Evolutionary conservation across 495 filamentous ascomycete species (phyloP), one percentile per base, ranked within the genome.

Genomic region (Aspergillus nanangensis): DNA sequence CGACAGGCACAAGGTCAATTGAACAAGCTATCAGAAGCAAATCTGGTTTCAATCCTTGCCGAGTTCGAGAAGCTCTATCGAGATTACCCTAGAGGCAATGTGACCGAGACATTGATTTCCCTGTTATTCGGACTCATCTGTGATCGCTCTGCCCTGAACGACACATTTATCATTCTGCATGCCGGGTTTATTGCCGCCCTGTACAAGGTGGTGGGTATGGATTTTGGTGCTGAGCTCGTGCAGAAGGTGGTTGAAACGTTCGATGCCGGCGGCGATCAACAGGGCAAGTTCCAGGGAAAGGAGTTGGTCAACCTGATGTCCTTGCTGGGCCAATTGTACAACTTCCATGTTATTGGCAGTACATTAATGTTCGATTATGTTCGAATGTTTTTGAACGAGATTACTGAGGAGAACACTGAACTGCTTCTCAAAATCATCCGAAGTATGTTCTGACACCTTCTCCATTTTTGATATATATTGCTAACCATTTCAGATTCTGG

Each of bases 11-110:
- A 96, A 52, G 93, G 93, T 61, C 74, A 93, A 8, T 73, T 97
- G 48, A 98, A 98, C 69, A 85, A 91, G 56, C 67, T 98, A 33
- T 95, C 94, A 1, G 91, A 96, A 59, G 81, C 89, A 3, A 96
- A 89, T 54, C 60, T 97, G 50, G 61, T 93, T 5, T 79, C 85
- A 11, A 92, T 96, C 39, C 67, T 96, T 5, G 69, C 73, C 3
- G 88, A 94, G 23, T 72, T 95, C 15, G 88, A 93, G 61, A 78
- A 84, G 51, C 70, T 97, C 1, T 98, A 96, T 61, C 76, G 81
- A 21, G 77, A 83, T 4, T 77, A 94, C 53, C 81, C 92, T 0
- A 79, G 94, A 8, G 86, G 90, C 38, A 77, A 89, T 59, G 88
- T 97, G 33, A 92, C 88, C 3, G 83, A 86, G 1, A 86, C 80